Conservation (phyloP, 225 moss, liverwort and hornwort genomes). For the Asterella californica region DNA sequence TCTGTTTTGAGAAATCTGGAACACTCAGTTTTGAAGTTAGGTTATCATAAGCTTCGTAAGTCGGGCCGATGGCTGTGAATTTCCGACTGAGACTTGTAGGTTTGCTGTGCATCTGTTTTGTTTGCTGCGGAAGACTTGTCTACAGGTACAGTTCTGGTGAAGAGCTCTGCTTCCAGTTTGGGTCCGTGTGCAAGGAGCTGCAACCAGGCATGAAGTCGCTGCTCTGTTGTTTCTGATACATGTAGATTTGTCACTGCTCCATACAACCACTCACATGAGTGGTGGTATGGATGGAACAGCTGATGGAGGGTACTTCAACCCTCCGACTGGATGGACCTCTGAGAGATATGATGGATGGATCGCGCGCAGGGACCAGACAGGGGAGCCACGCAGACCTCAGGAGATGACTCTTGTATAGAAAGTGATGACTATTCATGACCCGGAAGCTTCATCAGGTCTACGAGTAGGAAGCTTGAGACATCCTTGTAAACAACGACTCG, state of each 20-base stretch:
- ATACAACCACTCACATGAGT: not conserved
- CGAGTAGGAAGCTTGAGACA: conserved; percentile 9
- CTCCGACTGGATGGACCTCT: not conserved
- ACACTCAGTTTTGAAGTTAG: not conserved
- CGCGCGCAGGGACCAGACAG: not conserved
- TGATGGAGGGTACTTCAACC: not conserved
- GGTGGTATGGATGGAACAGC: not conserved
- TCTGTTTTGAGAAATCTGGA: not conserved
- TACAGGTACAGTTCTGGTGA: conserved; percentile 21
- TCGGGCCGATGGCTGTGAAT: not conserved
- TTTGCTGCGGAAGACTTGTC: conserved; percentile 20
- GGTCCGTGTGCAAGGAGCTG: conserved; percentile 15
- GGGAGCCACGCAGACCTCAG: not conserved
- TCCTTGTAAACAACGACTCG: conserved; percentile 6
- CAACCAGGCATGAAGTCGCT: conserved; percentile 17
- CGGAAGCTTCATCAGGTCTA: conserved; percentile 3
- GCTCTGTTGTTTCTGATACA: conserved; percentile 20
- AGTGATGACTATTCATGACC: conserved; percentile 3
- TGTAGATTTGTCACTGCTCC: not conserved
- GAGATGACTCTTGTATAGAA: not conserved
- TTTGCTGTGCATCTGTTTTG: conserved; percentile 17
- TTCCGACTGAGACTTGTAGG: conserved; percentile 19
- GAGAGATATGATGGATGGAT: not conserved
- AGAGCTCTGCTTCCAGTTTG: conserved; percentile 16
- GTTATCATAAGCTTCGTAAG: not conserved